phyloP scores from a whole-genome alignment of 768 basidiomycete species.

The Kwoniella sp. region DNA sequence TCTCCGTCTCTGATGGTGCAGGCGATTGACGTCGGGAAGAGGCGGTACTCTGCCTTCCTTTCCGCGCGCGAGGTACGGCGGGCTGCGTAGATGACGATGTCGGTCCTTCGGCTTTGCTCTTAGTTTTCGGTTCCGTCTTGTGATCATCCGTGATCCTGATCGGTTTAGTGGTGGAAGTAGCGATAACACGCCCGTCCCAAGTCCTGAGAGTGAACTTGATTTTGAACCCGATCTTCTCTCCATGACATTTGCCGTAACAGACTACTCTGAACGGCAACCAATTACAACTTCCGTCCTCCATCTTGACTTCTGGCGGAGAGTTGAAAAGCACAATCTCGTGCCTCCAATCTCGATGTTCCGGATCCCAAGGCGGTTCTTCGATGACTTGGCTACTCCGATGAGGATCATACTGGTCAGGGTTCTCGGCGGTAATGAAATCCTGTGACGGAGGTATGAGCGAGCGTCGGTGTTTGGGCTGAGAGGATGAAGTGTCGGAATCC shows the following conservation, averaged over 20 bases:
- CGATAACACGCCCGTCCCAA: conserved; percentile 74
- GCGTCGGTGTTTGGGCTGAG: conserved; percentile 18
- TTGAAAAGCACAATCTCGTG: conserved; percentile 88
- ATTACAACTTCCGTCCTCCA: conserved; percentile 79
- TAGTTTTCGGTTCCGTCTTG: conserved; percentile 65
- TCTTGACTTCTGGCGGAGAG: conserved; percentile 84
- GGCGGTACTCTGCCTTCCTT: conserved; percentile 40
- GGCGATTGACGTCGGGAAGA: conserved; percentile 44
- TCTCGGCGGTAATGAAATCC: conserved; percentile 43
- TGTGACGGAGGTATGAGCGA: conserved; percentile 31
- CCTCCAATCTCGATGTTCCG: conserved; percentile 51
- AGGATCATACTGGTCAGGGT: conserved; percentile 48
- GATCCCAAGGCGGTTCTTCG: conserved; percentile 49
- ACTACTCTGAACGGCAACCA: conserved; percentile 88
- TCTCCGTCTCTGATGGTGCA: conserved; percentile 44
- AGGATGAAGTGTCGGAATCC: conserved; percentile 39
- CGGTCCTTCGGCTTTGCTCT: conserved; percentile 25
- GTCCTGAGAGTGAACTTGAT: conserved; percentile 86
- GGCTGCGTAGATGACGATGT: conserved; percentile 26
- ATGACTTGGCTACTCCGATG: conserved; percentile 36
- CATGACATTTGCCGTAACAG: conserved; percentile 97
- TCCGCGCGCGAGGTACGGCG: conserved; percentile 29
- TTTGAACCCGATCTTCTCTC: conserved; percentile 90
- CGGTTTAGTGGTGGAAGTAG: conserved; percentile 76
- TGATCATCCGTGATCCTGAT: conserved; percentile 99